A percentile compares a stretch with the other conserved stretches of the same genome.
These are phyloP conservation scores for Blastocystis sp. DNA, from an alignment of 352 stramenopile species.

Conservation along the genomic window DNA sequence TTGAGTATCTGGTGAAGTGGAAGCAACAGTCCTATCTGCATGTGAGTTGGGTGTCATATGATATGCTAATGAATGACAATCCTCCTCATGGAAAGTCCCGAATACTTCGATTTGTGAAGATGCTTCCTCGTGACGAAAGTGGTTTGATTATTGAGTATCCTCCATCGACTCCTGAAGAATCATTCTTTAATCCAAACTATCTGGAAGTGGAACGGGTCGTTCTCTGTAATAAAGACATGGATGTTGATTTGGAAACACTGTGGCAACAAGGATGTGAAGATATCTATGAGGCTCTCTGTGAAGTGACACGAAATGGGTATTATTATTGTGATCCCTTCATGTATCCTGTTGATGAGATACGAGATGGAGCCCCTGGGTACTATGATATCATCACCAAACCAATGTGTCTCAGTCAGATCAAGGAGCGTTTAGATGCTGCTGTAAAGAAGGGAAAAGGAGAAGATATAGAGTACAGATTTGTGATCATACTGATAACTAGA, in stretches of 20 bases:
- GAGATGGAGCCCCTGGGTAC: constrained; percentile 69
- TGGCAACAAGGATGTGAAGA: constrained; percentile 53
- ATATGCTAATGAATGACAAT: constrained; percentile 41
- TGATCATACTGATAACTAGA: not conserved
- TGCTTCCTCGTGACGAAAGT: constrained; percentile 49
- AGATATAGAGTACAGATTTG: not conserved
- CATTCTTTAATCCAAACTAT: constrained; percentile 59
- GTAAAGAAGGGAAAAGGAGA: not conserved
- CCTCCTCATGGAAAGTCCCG: constrained; percentile 59
- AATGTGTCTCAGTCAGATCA: constrained; percentile 69
- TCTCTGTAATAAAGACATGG: constrained; percentile 17
- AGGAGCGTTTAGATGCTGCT: constrained; percentile 21
- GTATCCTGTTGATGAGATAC: constrained; percentile 69
- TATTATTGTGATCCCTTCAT: constrained; percentile 68
- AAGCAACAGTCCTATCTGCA: constrained; percentile 92
- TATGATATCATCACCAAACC: constrained; percentile 68
- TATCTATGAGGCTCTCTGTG: constrained; percentile 33
- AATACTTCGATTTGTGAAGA: constrained; percentile 60
- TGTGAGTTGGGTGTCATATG: constrained; percentile 81
- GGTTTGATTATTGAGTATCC: constrained; percentile 57
- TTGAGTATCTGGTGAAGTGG: constrained; percentile 96
- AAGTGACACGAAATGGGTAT: constrained; percentile 6
- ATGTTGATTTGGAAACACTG: not conserved
- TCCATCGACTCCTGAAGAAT: constrained; percentile 24
- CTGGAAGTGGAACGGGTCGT: constrained; percentile 47